Evolutionary conservation across 2,329 filamentous ascomycete genomes (phyloP), one percentile per base, ranked within the genome.

Genomic region (Claviceps spartinae): DNA sequence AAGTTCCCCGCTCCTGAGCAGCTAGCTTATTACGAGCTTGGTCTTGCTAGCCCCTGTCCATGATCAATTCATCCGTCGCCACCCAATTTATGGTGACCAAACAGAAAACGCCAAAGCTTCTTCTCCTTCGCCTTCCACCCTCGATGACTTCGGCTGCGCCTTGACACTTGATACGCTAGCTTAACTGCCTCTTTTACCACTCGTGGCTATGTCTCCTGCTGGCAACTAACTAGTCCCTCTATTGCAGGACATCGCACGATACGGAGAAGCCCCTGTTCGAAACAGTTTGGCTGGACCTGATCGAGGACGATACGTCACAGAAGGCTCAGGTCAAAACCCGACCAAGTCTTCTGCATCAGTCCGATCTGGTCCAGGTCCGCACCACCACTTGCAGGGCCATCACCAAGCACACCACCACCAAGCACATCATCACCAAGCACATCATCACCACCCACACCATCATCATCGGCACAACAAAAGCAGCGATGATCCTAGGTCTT

Each of bases 211-310:
- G n/a, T 44, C 20, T 26, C 13, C 18, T 6, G 30, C 20, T 42
- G 4, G 7, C 26, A 45, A 34, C 49, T 51, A 51, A 54, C 30
- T 43, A 13, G 18, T 45, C 40, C 11, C 46, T 43, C 20, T 43
- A 41, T 55, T 54, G 22, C 58, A 85, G 81, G 86, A 90, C 63
- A 86, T 89, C 61, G 80, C 79, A 46, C 79, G 82, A 57, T 87
- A 83, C 69, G 86, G 86, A 54, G 85, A 89, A 67, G 85, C 86
- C 45, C 86, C 86, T 34, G 82, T 90, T 50, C 79, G 84, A 62
- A 77, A 83, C 59, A 81, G 79, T 54, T 78, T 86, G 56, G 80
- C 78, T 42, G 82, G 83, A 11, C 78, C 81, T 45, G 85, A 88
- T 66, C 80, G 78, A 63, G 79, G 86, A 54, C 82, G 85, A 57